Conservation (phyloP, 2,329 filamentous ascomycete species). For the Aspergillus nomiae region DNA sequence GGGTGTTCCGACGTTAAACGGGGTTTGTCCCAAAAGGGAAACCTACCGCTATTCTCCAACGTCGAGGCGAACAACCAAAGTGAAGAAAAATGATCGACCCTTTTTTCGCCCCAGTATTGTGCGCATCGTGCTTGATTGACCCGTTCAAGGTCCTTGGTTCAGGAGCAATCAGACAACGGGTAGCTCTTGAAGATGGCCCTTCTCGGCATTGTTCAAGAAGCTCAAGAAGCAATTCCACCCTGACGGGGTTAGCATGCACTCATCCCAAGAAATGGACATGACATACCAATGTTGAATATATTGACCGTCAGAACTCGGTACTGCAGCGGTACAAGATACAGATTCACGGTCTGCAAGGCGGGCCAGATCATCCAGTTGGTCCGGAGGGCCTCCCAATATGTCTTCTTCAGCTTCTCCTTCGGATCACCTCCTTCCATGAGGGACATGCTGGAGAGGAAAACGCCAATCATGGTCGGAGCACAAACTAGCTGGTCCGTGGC, state of each 20-base stretch:
- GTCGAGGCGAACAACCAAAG: background rate
- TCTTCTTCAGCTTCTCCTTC: slow-evolving; percentile 13
- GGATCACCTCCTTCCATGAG: slow-evolving; percentile 15
- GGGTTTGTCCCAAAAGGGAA: background rate
- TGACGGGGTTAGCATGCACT: background rate
- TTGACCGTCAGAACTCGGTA: slow-evolving; percentile 19
- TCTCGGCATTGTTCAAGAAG: slow-evolving; percentile 14
- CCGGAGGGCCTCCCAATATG: slow-evolving; percentile 18
- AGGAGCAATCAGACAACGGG: background rate
- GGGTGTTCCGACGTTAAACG: background rate
- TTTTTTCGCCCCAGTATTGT: background rate
- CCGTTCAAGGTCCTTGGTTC: too few species aligned
- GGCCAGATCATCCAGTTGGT: slow-evolving; percentile 21
- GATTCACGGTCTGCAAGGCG: slow-evolving; percentile 14
- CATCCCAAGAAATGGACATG: background rate
- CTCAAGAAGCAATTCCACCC: slow-evolving; percentile 24
- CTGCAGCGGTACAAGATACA: slow-evolving; percentile 18
- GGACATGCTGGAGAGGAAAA: slow-evolving; percentile 21
- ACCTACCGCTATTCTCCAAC: background rate
- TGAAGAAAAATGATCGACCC: background rate
- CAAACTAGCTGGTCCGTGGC: slow-evolving; percentile 17
- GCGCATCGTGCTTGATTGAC: background rate
- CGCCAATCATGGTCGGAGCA: slow-evolving; percentile 20
- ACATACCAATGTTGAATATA: slow-evolving; percentile 19
- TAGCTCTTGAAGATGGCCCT: background rate